phyloP scores from a whole-genome alignment of 495 filamentous ascomycete genomes.

The Hypoxylon perforatum region DNA sequence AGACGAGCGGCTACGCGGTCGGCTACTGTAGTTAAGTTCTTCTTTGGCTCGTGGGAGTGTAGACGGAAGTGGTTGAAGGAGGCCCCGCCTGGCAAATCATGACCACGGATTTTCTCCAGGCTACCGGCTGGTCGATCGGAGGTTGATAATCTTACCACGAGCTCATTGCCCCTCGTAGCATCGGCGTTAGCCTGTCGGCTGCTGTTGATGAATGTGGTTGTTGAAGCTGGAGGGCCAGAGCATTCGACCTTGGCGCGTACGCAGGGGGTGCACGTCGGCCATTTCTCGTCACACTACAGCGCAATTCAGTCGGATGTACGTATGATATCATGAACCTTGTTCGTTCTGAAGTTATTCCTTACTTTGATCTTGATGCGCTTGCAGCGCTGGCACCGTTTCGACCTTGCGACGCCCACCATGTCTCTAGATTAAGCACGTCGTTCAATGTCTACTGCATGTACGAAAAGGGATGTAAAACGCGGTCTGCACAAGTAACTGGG shows the following conservation, averaged over 20 bases:
- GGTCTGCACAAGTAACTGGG: background rate
- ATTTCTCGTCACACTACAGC: constrained; percentile 34
- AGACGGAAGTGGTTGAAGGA: constrained; percentile 29
- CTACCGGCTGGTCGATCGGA: background rate
- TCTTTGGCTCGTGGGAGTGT: constrained; percentile 17
- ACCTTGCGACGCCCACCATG: constrained; percentile 36
- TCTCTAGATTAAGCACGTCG: background rate
- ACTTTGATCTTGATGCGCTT: constrained; percentile 37
- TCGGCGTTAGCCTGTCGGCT: background rate
- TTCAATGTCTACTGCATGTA: constrained; percentile 13
- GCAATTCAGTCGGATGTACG: background rate
- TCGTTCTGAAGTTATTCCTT: background rate
- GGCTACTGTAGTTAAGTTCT: constrained; percentile 22
- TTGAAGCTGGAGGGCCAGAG: constrained; percentile 22
- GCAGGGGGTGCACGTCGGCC: constrained; percentile 37
- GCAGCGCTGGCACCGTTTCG: constrained; percentile 29
- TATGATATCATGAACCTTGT: background rate
- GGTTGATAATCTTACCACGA: background rate
- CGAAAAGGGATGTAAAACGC: constrained; percentile 16
- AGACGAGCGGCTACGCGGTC: constrained; percentile 33
- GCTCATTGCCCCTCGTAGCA: background rate
- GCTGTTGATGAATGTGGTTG: constrained; percentile 29
- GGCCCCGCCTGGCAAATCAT: constrained; percentile 20
- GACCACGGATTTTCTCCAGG: constrained; percentile 21
- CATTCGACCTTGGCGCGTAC: constrained; percentile 19